phyloP scores from a whole-genome alignment of 2,329 filamentous ascomycete genomes.

The Diplodia mutila region DNA sequence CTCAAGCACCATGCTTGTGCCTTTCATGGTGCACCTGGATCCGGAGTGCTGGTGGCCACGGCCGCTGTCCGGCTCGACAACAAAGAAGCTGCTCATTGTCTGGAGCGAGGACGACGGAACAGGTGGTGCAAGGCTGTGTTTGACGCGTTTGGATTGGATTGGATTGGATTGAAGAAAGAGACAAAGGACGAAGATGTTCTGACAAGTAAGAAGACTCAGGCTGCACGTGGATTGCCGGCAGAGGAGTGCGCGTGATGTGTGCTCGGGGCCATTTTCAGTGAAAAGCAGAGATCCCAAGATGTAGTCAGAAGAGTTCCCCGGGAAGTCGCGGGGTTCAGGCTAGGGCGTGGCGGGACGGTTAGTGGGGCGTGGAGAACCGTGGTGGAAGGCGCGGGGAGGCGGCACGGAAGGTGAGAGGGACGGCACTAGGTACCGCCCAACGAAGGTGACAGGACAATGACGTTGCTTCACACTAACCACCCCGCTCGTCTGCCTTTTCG shows the following conservation, averaged over 20 bases:
- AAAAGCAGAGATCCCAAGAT: neutral
- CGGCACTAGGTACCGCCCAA: neutral
- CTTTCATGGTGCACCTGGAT: neutral
- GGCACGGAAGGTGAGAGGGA: neutral
- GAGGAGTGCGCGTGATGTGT: neutral
- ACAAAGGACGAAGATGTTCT: neutral
- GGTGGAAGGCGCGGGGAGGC: neutral
- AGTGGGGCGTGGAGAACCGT: neutral
- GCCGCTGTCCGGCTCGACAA: neutral
- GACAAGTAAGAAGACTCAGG: neutral
- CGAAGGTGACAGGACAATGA: neutral
- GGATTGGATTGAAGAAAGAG: neutral
- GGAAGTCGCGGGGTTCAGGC: neutral
- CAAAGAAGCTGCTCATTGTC: neutral
- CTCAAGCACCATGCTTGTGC: neutral
- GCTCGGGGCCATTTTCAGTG: neutral
- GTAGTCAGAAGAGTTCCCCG: neutral
- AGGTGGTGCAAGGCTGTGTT: neutral
- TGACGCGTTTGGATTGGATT: neutral
- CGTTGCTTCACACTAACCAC: neutral
- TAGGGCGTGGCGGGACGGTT: neutral
- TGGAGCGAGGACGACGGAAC: neutral
- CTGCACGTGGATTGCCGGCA: slow-evolving; percentile 6
- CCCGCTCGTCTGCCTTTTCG: neutral
- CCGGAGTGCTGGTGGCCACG: neutral